Evolutionary conservation across 108 stramenopile species (phyloP).

Genomic region (Skeletonema potamos): DNA sequence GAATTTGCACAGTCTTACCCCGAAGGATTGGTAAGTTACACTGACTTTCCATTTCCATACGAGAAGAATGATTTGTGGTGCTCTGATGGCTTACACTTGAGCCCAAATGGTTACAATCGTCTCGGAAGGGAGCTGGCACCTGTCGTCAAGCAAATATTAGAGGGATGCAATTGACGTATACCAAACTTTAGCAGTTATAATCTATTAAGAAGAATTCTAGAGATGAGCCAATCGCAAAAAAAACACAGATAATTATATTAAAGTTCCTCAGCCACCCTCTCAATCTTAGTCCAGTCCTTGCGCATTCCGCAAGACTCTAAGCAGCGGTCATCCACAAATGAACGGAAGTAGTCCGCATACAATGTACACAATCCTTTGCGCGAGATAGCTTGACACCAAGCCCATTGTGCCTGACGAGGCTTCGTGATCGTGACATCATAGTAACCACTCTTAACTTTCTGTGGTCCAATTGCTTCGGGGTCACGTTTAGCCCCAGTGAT

Average conservation of each 20-base stretch:
- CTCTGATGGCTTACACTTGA: constrained; percentile 69
- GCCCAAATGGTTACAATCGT: constrained; percentile 55
- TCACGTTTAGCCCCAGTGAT: constrained; percentile 52
- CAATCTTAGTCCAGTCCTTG: constrained; percentile 60
- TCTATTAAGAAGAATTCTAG: neutral
- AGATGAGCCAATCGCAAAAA: neutral
- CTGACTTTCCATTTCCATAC: constrained; percentile 58
- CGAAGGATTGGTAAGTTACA: constrained; percentile 36
- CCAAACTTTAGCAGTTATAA: neutral
- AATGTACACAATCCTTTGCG: constrained; percentile 80
- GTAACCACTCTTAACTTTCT: constrained; percentile 77
- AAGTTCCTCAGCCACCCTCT: constrained; percentile 35
- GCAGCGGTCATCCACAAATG: constrained; percentile 66
- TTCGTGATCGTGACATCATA: constrained; percentile 90
- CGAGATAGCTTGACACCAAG: constrained; percentile 87
- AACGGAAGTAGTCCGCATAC: constrained; percentile 83
- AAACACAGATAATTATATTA: neutral
- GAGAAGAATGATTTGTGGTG: constrained; percentile 36
- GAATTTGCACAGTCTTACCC: constrained; percentile 20
- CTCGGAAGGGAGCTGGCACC: constrained; percentile 58
- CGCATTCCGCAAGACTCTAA: constrained; percentile 83
- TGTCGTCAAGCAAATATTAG: constrained; percentile 36
- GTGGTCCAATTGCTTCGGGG: constrained; percentile 60
- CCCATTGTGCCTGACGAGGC: constrained; percentile 65
- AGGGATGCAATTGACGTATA: neutral